Evolutionary conservation across 768 basidiomycete genomes (phyloP).

Genomic region (Gyrodon lividus): DNA sequence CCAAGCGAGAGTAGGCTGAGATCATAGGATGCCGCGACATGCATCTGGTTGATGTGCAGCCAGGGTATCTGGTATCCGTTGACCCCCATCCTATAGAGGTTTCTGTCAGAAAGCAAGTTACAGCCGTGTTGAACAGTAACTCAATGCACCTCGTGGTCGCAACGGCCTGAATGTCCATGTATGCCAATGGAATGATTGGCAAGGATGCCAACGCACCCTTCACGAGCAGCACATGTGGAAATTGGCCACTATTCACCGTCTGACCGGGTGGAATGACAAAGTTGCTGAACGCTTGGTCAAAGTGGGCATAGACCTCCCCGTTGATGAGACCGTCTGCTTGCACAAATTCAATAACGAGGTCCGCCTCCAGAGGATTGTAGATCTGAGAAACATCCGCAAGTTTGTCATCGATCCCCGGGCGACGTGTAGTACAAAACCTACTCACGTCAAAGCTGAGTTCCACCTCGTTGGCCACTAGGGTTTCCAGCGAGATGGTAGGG

Average conservation of each 20-base stretch:
- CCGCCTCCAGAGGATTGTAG: conserved; percentile 56
- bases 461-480: conserved; percentile 50
- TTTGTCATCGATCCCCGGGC: conserved; percentile 1
- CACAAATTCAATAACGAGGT: conserved; percentile 54
- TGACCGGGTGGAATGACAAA: conserved; percentile 58
- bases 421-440: neutral
- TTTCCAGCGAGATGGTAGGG: conserved; percentile 50
- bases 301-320: conserved; percentile 56
- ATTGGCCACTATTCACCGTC: conserved; percentile 59
- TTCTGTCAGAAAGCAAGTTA: neutral
- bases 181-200: conserved; percentile 51
- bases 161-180: conserved; percentile 53
- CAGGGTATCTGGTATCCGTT: conserved; percentile 66
- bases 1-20: conserved; percentile 12
- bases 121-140: neutral
- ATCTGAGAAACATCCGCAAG: conserved; percentile 30
- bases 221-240: conserved; percentile 56
- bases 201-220: conserved; percentile 59
- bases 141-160: conserved; percentile 39
- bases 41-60: conserved; percentile 55
- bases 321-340: conserved; percentile 55
- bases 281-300: conserved; percentile 50
- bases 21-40: conserved; percentile 52
- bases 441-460: conserved; percentile 57
- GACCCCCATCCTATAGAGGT: conserved; percentile 38